Evolutionary conservation across 176 grass and related monocot genomes (phyloP).

Genomic region (Calamus simplicifolius): DNA sequence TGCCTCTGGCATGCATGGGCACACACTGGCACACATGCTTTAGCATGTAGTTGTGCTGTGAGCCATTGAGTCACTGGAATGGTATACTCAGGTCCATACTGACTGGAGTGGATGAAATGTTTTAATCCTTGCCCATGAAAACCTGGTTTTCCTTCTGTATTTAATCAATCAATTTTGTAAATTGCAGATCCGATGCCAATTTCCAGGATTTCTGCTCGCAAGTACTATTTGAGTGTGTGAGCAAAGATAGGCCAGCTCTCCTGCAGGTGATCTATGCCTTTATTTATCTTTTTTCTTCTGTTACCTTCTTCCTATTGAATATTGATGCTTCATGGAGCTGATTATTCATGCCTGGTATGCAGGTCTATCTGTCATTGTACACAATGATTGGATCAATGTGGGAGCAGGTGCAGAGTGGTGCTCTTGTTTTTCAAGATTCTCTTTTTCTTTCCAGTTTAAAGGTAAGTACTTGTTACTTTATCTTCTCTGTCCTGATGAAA

Average conservation of each 20-base stretch:
- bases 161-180: constrained; percentile 12
- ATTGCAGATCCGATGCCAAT: constrained; percentile 63
- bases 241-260: constrained; percentile 87
- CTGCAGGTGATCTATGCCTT: constrained; percentile 55
- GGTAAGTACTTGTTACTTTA: constrained; percentile 24
- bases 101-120: too few relatives aligned
- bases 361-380: constrained; percentile 86
- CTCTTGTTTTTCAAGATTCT: constrained; percentile 59
- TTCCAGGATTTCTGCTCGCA: constrained; percentile 92
- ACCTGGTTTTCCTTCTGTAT: background rate
- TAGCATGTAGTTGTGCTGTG: too few relatives aligned
- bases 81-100: too few relatives aligned
- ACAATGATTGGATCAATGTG: constrained; percentile 77
- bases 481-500: too few relatives aligned
- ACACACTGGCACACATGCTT: too few relatives aligned
- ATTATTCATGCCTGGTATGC: constrained; percentile 24
- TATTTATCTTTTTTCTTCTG: constrained; percentile 4
- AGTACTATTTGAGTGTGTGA: constrained; percentile 93
- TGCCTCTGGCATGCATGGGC: too few relatives aligned
- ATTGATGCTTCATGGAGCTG: background rate
- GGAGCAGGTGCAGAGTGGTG: constrained; percentile 51
- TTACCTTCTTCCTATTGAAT: constrained; percentile 7
- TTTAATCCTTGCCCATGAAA: too few relatives aligned
- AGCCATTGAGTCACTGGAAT: too few relatives aligned
- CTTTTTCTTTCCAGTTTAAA: constrained; percentile 86